phyloP scores from a whole-genome alignment of 495 filamentous ascomycete species.

The Hyphodiscus hymeniophilus region DNA sequence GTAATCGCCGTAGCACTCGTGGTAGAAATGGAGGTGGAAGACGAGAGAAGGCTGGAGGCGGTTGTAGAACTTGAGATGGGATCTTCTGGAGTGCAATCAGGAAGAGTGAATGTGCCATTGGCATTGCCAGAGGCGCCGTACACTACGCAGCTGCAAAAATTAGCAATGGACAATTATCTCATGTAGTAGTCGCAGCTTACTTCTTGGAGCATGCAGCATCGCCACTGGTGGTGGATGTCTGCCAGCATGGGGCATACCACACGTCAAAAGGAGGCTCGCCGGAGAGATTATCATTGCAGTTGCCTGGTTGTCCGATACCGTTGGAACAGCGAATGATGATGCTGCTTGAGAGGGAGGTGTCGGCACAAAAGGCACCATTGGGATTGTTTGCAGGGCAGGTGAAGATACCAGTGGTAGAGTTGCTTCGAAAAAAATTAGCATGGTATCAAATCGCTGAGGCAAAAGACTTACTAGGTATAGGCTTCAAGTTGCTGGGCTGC shows the following conservation, averaged over 20 bases:
- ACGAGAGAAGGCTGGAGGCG: too few species aligned
- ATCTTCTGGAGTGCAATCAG: conserved; percentile 11
- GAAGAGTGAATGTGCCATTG: conserved; percentile 16
- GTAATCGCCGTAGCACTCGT: neutral
- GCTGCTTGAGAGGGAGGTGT: conserved; percentile 4
- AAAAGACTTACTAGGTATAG: too few species aligned
- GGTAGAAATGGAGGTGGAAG: neutral
- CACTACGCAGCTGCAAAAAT: conserved; percentile 13
- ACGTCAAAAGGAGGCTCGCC: conserved; percentile 16
- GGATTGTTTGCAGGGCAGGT: neutral
- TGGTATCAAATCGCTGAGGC: neutral
- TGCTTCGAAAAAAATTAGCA: neutral
- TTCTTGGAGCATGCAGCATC: conserved; percentile 24
- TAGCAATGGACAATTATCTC: neutral
- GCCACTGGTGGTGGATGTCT: conserved; percentile 11
- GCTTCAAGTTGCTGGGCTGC: neutral
- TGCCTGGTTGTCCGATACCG: conserved; percentile 21
- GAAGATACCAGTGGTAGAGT: neutral
- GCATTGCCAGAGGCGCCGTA: conserved; percentile 9
- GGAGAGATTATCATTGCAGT: conserved; percentile 24
- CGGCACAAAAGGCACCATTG: conserved; percentile 21
- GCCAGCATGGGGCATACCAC: conserved; percentile 17
- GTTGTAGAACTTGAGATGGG: too few species aligned
- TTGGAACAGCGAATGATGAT: conserved; percentile 25
- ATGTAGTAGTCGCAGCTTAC: conserved; percentile 1